These are phyloP conservation scores for Oxytropis ochrocephala DNA, from an alignment of 306 rosid genomes.

Conservation along the genomic window DNA sequence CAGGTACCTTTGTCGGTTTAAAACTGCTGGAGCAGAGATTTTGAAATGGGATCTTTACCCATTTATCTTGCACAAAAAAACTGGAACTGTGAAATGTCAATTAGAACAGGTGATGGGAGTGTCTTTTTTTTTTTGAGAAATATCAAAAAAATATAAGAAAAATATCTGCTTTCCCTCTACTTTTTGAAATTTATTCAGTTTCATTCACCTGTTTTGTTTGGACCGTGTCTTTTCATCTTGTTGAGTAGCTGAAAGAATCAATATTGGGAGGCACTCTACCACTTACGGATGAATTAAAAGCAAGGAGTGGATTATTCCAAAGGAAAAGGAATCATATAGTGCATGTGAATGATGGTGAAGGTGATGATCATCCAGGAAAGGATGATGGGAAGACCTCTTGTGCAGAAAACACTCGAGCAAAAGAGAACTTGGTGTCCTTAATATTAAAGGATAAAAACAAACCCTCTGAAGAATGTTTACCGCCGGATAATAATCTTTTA, in stretches of 20 bases:
- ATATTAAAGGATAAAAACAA: conserved; percentile 21
- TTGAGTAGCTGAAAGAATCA: conserved; percentile 58
- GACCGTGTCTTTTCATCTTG: conserved; percentile 4
- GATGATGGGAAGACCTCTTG: conserved; percentile 14
- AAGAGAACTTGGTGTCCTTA: conserved; percentile 19
- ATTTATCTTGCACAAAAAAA: conserved; percentile 46
- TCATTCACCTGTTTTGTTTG: conserved; percentile 9
- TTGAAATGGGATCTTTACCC: conserved; percentile 40
- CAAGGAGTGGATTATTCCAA: conserved; percentile 39
- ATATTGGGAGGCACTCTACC: conserved; percentile 56
- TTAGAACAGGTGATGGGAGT: conserved; percentile 48
- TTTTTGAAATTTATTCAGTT: background rate
- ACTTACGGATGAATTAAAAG: conserved; percentile 43
- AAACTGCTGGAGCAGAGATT: conserved; percentile 30
- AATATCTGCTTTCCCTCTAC: background rate
- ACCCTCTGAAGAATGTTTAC: conserved; percentile 4
- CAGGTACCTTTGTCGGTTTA: conserved; percentile 40
- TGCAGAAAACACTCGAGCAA: conserved; percentile 24
- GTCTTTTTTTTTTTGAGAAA: conserved; percentile 2
- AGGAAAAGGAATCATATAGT: conserved; percentile 13
- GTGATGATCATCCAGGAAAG: conserved; percentile 13
- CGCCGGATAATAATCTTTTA: conserved; percentile 10
- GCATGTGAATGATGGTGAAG: conserved; percentile 14
- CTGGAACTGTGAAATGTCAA: conserved; percentile 38
- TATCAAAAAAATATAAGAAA: background rate